Evolutionary conservation across 805 yeast genomes (phyloP).

Genomic region (Myxozyma lipomycoides): DNA sequence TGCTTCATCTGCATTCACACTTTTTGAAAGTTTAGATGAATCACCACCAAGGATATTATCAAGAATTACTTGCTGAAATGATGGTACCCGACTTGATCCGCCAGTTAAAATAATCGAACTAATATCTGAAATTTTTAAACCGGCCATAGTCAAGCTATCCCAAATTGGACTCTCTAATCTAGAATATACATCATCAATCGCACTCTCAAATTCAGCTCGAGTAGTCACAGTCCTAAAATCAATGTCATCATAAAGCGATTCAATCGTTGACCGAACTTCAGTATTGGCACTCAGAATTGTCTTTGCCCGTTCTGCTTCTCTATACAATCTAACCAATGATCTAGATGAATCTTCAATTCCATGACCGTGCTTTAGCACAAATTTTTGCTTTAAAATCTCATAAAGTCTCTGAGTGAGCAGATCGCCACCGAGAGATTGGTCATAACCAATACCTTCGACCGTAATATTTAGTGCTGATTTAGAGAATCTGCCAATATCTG

Average conservation of each 20-base stretch:
- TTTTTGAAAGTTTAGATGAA: conserved; percentile 62
- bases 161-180: conserved; percentile 54
- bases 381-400: conserved; percentile 56
- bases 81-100: conserved; percentile 87
- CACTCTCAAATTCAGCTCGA: conserved; percentile 76
- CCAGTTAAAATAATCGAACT: conserved; percentile 77
- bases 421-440: conserved; percentile 71
- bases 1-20: conserved; percentile 94
- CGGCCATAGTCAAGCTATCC: conserved; percentile 44
- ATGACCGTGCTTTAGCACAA: conserved; percentile 46
- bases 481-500: conserved; percentile 25
- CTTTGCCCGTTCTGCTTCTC: conserved; percentile 86
- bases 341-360: conserved; percentile 49
- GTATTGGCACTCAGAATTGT: conserved; percentile 79
- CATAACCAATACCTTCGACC: conserved; percentile 69
- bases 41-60: conserved; percentile 39
- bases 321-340: conserved; percentile 64
- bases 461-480: conserved; percentile 44
- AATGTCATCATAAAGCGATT: conserved; percentile 64
- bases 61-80: conserved; percentile 56
- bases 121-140: conserved; percentile 39
- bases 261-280: conserved; percentile 74
- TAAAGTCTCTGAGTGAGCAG: conserved; percentile 63
- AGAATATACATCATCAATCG: conserved; percentile 42
- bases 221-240: conserved; percentile 68